Percentiles rank a stretch among this genome's conserved stretches.
Evolutionary conservation across 148 eudicot genomes (phyloP).

Genomic region (Agrostemma githago): DNA sequence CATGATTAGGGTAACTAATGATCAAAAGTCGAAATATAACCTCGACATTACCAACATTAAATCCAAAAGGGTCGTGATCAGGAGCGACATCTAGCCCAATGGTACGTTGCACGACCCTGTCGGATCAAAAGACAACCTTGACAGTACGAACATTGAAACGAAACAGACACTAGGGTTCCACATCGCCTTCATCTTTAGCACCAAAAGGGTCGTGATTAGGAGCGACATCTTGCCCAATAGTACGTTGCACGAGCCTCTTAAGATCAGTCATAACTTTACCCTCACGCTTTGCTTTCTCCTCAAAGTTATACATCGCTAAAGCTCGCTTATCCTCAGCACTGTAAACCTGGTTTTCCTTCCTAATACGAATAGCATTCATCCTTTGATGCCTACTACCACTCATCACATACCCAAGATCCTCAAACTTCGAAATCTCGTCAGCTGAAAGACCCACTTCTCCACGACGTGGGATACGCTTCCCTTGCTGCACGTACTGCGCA

Average conservation of each 20-base stretch:
- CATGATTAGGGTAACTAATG: too few relatives aligned
- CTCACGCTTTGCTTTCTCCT: slow-evolving; percentile 91
- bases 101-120: too few relatives aligned
- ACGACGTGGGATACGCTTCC: slow-evolving; percentile 98
- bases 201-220: slow-evolving; percentile 95
- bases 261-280: slow-evolving; percentile 93
- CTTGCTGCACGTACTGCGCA: slow-evolving; percentile 98
- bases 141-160: neutral
- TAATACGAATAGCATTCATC: slow-evolving; percentile 99
- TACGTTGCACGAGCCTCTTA: slow-evolving; percentile 80
- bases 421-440: slow-evolving; percentile 84
- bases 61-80: too few relatives aligned
- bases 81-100: too few relatives aligned
- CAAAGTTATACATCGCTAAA: slow-evolving; percentile 93
- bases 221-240: slow-evolving; percentile 71
- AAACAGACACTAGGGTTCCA: slow-evolving; percentile 30
- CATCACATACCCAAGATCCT: slow-evolving; percentile 94
- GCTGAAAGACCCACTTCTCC: slow-evolving; percentile 99
- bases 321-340: slow-evolving; percentile 99
- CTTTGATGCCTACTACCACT: slow-evolving; percentile 99
- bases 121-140: neutral
- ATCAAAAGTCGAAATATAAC: too few relatives aligned
- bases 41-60: too few relatives aligned
- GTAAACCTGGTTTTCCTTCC: slow-evolving; percentile 98
- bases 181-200: slow-evolving; percentile 63